phyloP scores from a whole-genome alignment of 2,329 filamentous ascomycete species.

The Cercospora janseana region DNA sequence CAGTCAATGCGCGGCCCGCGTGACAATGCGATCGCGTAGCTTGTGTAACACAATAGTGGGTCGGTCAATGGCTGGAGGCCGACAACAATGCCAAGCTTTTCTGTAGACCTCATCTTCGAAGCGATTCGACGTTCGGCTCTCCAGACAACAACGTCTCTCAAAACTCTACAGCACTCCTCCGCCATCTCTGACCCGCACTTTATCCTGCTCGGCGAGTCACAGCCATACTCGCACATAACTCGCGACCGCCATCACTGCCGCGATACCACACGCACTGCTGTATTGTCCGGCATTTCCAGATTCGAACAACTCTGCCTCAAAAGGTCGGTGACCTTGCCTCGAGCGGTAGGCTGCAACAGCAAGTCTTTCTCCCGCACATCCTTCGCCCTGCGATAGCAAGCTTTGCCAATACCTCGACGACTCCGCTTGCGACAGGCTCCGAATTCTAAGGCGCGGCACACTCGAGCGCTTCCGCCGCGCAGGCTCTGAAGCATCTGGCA shows the following conservation, averaged over 20 bases:
- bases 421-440: not conserved
- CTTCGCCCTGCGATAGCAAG: not conserved
- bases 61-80: not conserved
- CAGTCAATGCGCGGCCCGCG: too few relatives aligned
- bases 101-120: conserved; percentile 2
- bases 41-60: conserved; percentile 1
- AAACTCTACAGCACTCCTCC: conserved; percentile 2
- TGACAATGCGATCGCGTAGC: too few relatives aligned
- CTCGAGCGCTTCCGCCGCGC: conserved; percentile 4
- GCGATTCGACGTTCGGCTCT: not conserved
- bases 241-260: not conserved
- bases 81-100: conserved; percentile 4
- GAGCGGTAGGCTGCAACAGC: too few relatives aligned
- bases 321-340: too few relatives aligned
- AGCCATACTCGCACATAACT: not conserved
- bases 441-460: not conserved
- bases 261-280: not conserved
- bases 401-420: not conserved
- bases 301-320: conserved; percentile 1
- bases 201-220: not conserved
- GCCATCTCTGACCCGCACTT: not conserved
- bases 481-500: not conserved
- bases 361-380: too few relatives aligned
- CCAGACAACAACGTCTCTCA: conserved; percentile 4
- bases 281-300: not conserved